phyloP scores from a whole-genome alignment of 202 grass and related monocot genomes.

The Schoenoplectus tabernaemontani region DNA sequence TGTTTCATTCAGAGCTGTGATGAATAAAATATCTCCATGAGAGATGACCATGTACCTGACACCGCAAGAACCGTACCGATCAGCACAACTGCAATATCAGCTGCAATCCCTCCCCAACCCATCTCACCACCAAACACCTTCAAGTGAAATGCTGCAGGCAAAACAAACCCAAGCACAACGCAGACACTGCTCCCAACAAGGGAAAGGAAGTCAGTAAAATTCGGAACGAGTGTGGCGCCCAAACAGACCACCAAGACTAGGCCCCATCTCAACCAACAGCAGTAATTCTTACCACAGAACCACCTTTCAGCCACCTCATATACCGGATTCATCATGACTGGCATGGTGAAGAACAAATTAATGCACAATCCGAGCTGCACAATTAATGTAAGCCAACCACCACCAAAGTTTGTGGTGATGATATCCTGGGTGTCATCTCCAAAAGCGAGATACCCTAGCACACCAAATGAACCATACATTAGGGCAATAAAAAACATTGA shows the following conservation, averaged over 20 bases:
- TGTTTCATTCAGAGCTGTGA: slow-evolving; percentile 22
- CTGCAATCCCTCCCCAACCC: slow-evolving; percentile 25
- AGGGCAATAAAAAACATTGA: slow-evolving; percentile 80
- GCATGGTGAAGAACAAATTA: slow-evolving; percentile 98
- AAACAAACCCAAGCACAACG: slow-evolving; percentile 73
- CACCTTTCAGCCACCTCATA: slow-evolving; percentile 89
- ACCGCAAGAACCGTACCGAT: slow-evolving; percentile 40
- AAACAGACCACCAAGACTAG: slow-evolving; percentile 57
- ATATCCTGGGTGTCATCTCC: slow-evolving; percentile 74
- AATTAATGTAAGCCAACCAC: slow-evolving; percentile 52
- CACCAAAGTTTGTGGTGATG: slow-evolving; percentile 86
- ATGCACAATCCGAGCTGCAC: slow-evolving; percentile 90
- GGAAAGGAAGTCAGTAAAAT: slow-evolving; percentile 85
- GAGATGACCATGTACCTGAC: slow-evolving; percentile 79
- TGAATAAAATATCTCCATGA: slow-evolving; percentile 50
- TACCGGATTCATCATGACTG: slow-evolving; percentile 90
- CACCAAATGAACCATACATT: slow-evolving; percentile 85
- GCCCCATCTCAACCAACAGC: slow-evolving; percentile 71
- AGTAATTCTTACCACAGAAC: slow-evolving; percentile 55
- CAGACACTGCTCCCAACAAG: slow-evolving; percentile 96
- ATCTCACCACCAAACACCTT: slow-evolving; percentile 55
- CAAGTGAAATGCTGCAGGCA: slow-evolving; percentile 76
- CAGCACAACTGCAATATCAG: slow-evolving; percentile 39
- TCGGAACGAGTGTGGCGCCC: slow-evolving; percentile 66
- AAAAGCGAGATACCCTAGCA: slow-evolving; percentile 76